Percentiles rank a stretch among this genome's conserved stretches.
Evolutionary conservation across 352 stramenopile species (phyloP).

Genomic region (Pythium folliculosum): DNA sequence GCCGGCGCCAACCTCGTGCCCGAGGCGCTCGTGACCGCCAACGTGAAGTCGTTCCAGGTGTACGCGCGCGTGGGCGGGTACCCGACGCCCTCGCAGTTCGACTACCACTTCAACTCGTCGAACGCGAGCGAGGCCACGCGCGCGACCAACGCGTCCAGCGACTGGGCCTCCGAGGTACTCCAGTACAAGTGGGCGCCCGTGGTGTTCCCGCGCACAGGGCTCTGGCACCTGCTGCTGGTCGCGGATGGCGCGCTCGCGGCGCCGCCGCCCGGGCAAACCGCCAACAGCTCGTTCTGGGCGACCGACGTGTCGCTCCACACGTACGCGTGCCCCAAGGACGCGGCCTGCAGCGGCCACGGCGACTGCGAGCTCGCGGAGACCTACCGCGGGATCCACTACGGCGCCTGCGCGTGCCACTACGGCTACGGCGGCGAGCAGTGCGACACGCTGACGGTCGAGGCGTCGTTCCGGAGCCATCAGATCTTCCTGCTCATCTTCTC

Average conservation of each 20-base stretch:
- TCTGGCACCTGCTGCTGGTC: slow-evolving; percentile 33
- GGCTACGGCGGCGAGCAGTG: slow-evolving; percentile 42
- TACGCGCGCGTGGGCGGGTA: slow-evolving; percentile 35
- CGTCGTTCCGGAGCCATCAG: slow-evolving; percentile 26
- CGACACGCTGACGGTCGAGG: slow-evolving; percentile 20
- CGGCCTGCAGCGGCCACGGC: slow-evolving; percentile 32
- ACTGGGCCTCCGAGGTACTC: slow-evolving; percentile 12
- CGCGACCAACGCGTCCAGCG: slow-evolving; percentile 5
- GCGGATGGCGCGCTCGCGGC: slow-evolving; percentile 16
- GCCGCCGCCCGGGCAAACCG: background rate
- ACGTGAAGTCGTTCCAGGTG: slow-evolving; percentile 34
- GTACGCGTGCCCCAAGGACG: slow-evolving; percentile 23
- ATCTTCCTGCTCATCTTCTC: slow-evolving; percentile 39
- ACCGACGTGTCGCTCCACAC: slow-evolving; percentile 34
- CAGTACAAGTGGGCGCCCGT: slow-evolving; percentile 28
- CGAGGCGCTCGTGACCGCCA: slow-evolving; percentile 24
- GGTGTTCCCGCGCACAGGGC: slow-evolving; percentile 29
- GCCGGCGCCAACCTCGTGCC: slow-evolving; percentile 29
- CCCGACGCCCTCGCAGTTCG: slow-evolving; percentile 26
- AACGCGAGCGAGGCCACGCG: slow-evolving; percentile 2
- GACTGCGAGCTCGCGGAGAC: slow-evolving; percentile 30
- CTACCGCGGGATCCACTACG: slow-evolving; percentile 38
- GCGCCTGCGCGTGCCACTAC: slow-evolving; percentile 37
- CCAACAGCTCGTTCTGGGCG: slow-evolving; percentile 25
- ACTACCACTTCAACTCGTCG: slow-evolving; percentile 35